These are phyloP conservation scores for Beauveria australis DNA, from an alignment of 2,329 filamentous ascomycete genomes.

Conservation along the genomic window DNA sequence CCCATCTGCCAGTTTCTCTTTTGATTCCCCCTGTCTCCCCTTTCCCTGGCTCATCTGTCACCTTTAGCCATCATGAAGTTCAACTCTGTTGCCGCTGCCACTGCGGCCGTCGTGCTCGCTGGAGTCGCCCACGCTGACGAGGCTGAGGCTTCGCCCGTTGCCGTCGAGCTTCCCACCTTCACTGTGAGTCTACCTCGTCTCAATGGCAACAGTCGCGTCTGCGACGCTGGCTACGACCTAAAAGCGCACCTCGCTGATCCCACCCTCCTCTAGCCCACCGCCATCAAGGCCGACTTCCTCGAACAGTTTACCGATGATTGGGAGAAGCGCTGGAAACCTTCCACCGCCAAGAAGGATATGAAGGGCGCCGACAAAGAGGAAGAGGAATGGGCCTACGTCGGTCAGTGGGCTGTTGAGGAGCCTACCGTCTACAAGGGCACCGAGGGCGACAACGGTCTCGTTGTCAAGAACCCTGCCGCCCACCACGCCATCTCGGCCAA, in stretches of 20 bases:
- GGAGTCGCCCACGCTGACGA: constrained; percentile 63
- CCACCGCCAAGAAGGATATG: constrained; percentile 89
- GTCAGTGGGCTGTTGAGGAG: constrained; percentile 96
- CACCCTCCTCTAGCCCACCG: constrained; percentile 60
- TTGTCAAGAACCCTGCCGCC: constrained; percentile 94
- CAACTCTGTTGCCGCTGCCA: constrained; percentile 66
- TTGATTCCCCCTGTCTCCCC: constrained; percentile 20
- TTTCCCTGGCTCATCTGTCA: not conserved
- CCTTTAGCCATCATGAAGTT: constrained; percentile 64
- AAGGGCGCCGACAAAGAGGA: constrained; percentile 62
- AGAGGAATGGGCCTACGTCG: constrained; percentile 95
- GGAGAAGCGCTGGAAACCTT: constrained; percentile 88
- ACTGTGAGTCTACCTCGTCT: constrained; percentile 56
- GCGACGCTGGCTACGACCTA: not conserved
- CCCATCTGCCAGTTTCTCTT: not conserved
- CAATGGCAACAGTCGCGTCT: not conserved
- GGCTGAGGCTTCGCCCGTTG: constrained; percentile 51
- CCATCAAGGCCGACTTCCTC: constrained; percentile 85
- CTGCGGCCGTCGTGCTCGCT: constrained; percentile 65
- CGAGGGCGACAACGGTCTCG: constrained; percentile 89
- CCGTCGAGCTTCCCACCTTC: constrained; percentile 69
- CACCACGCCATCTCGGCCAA: constrained; percentile 99
- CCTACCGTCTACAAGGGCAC: constrained; percentile 84
- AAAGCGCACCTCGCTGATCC: constrained; percentile 14
- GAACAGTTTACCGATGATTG: constrained; percentile 98